Evolutionary conservation across 208 protist genomes (phyloP).

Genomic region (Acanthamoeba triangularis): DNA sequence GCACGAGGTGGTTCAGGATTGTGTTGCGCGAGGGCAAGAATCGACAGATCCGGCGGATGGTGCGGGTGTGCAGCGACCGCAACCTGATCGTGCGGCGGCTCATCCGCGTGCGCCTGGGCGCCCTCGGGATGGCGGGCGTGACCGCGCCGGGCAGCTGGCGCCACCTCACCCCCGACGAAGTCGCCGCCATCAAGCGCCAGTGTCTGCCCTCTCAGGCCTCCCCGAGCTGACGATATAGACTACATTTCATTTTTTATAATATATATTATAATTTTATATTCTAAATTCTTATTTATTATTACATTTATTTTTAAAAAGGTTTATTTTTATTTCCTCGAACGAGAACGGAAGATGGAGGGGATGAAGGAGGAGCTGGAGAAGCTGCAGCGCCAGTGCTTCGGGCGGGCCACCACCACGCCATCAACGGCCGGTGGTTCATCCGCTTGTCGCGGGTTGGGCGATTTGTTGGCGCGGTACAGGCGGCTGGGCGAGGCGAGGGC

Average conservation of each 20-base stretch:
- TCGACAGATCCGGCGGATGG: conserved; percentile 25
- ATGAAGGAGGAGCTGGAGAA: background rate
- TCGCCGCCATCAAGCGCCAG: background rate
- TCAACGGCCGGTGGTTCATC: background rate
- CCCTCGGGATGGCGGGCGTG: background rate
- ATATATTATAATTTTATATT: background rate
- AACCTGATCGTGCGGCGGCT: conserved; percentile 9
- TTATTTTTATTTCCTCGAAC: background rate
- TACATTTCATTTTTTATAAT: background rate
- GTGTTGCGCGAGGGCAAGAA: conserved; percentile 38
- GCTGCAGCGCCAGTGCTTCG: background rate
- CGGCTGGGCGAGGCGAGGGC: background rate
- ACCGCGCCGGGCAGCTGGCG: conserved; percentile 32
- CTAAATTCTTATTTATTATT: background rate
- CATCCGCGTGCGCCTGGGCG: conserved; percentile 21
- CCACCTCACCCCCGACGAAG: conserved; percentile 33
- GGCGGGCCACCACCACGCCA: background rate
- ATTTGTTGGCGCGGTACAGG: background rate
- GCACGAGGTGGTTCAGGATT: conserved; percentile 15
- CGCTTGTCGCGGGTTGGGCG: background rate
- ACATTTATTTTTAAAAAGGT: background rate
- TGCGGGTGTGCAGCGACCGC: conserved; percentile 25
- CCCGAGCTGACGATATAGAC: background rate
- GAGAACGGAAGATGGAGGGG: background rate
- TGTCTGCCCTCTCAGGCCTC: background rate